Evolutionary conservation across 192 early-diverging fungal species (phyloP), one percentile per base, ranked within the genome.

Genomic region (Coemansia sp.): DNA sequence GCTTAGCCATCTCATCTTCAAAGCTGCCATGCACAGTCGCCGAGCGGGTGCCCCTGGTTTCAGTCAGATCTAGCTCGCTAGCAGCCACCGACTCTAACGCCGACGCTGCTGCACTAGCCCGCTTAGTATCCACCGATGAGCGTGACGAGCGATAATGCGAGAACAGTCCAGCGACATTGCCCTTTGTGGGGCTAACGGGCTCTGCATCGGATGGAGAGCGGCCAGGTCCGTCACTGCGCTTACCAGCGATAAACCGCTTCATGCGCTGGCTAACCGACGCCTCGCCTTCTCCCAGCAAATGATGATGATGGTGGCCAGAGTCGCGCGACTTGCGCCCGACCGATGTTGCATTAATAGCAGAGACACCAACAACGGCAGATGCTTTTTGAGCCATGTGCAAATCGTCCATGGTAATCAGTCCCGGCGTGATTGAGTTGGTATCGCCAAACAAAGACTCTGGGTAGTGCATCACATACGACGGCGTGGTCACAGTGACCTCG

Each of bases 381-480:
- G 79, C 79, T 70, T 81, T 81, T 40, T 81, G 79, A n/a, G 79
- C 79, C 0, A 64, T 72, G 48, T 81, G 79, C 53, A 81, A 40
- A 9, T 81, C 79, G 14, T 81, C 79, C 33, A 81, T 81, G 4
- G 79, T 81, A 27, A 73, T 76, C 29, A 81, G 53, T 0, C 67
- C 79, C 3, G 79, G 74, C 21, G 70, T 63, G 19, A 76, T 68
- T 4, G 74, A 73, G 11, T 74, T 67, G 6, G 70, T 53, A 36
- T 81, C 79, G 40, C 79, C 79, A 46, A 81, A 81, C 46, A 81
- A 67, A 0, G 73, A 75, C 40, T 76, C 79, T 13, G 79, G 71
- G 50, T 81, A 81, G 70, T 81, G 79, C 79, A 81, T 81, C 41
- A 76, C 70, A 36, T 81, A 81, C 11, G 79, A 81, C 2, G 79